Percentiles rank a stretch among this genome's conserved stretches.
phyloP scores from a whole-genome alignment of 2,329 filamentous ascomycete species.

The Fusarium sp. region DNA sequence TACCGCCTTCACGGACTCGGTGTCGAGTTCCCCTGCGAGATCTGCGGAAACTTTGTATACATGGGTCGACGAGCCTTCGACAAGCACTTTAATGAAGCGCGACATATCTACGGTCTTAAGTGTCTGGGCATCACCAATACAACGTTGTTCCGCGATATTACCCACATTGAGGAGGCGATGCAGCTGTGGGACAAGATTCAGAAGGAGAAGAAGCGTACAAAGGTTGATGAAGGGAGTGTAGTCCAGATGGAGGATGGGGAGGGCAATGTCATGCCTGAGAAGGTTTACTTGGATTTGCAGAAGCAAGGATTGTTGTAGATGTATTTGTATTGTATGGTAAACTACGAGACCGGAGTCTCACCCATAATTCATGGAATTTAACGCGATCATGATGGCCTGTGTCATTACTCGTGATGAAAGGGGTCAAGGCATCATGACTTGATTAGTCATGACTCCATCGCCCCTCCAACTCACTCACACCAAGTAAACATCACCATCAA shows the following conservation, averaged over 20 bases:
- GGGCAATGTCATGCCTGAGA: conserved; percentile 99
- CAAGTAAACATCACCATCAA: conserved; percentile 24
- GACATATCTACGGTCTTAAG: conserved; percentile 93
- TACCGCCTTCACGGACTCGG: conserved; percentile 96
- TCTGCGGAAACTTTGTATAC: conserved; percentile 99
- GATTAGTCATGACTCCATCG: conserved; percentile 39
- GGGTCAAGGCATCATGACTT: conserved; percentile 13
- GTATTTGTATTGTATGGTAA: conserved; percentile 16
- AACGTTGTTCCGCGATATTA: conserved; percentile 92
- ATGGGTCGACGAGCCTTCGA: conserved; percentile 96
- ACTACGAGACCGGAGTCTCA: background rate
- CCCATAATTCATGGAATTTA: background rate
- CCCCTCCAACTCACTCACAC: conserved; percentile 35
- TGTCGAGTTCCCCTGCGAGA: conserved; percentile 94
- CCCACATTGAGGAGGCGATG: conserved; percentile 86
- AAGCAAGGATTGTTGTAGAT: conserved; percentile 84
- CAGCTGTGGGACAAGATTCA: conserved; percentile 94
- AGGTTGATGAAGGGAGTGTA: conserved; percentile 80
- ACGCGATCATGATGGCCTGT: background rate
- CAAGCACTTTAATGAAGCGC: conserved; percentile 96
- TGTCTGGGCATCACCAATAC: conserved; percentile 94
- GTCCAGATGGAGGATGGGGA: conserved; percentile 99
- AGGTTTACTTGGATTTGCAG: conserved; percentile 94
- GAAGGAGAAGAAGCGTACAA: conserved; percentile 80
- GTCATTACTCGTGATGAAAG: background rate